Evolutionary conservation across 768 basidiomycete genomes (phyloP).

Genomic region (Boletellus emodensis): DNA sequence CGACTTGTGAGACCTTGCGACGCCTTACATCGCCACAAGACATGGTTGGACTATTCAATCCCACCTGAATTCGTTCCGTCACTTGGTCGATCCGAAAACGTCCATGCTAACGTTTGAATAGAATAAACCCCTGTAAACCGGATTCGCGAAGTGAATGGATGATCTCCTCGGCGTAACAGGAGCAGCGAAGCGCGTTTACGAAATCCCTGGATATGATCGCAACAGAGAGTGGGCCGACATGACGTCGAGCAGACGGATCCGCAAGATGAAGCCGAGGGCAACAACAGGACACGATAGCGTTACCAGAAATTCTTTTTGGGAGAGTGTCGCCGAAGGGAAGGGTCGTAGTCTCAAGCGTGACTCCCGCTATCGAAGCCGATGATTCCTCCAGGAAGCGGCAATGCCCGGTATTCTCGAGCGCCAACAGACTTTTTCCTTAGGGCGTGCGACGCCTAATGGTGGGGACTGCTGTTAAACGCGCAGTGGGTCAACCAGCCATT

Average conservation of each 20-base stretch:
- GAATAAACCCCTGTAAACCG: constrained; percentile 69
- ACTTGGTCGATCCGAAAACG: constrained; percentile 3
- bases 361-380: background rate
- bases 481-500: constrained; percentile 49
- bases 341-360: constrained; percentile 36
- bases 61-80: constrained; percentile 49
- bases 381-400: constrained; percentile 50
- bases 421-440: constrained; percentile 39
- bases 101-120: constrained; percentile 23
- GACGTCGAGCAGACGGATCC: constrained; percentile 60
- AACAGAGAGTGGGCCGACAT: constrained; percentile 26
- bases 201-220: constrained; percentile 7
- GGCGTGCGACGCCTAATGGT: constrained; percentile 36
- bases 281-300: constrained; percentile 27
- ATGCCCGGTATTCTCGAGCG: constrained; percentile 54
- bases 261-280: constrained; percentile 53
- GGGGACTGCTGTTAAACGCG: constrained; percentile 35
- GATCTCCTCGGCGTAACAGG: constrained; percentile 56
- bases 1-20: constrained; percentile 57
- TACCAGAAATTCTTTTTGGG: constrained; percentile 63
- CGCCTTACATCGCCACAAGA: constrained; percentile 58
- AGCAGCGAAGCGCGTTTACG: constrained; percentile 13
- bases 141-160: constrained; percentile 82
- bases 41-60: constrained; percentile 73
- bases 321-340: constrained; percentile 66